Evolutionary conservation across 2,329 filamentous ascomycete species (phyloP), one percentile per base, ranked within the genome.

Genomic region (Aspergillus ibericus): DNA sequence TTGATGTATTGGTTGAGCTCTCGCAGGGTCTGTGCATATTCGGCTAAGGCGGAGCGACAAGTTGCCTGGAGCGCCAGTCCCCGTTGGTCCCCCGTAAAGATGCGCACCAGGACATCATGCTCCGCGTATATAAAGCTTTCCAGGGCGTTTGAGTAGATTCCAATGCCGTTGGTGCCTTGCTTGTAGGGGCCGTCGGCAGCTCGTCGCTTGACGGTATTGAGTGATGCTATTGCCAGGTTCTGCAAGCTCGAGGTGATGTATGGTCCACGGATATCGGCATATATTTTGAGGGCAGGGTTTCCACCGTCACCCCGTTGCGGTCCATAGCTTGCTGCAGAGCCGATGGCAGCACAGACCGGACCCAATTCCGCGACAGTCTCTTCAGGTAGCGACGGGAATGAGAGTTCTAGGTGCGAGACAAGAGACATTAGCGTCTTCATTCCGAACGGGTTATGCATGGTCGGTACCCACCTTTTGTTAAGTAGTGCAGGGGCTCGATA

Each of bases 1-100:
- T 93, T 92, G 75, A 98, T 92, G 70, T 97, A 93, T 51, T 85
- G 83, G 73, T 98, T 97, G 32, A 99, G 82, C 69, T 98, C 93
- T 27, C 90, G 86, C 55, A 98, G 77, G 0, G 95, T 97, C 66
- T 91, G 88, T 5, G 89, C 87, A 66, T 98, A 89, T 68, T 96
- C 92, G 7, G 87, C 83, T 60, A 99, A 81, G 12, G 93, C 85
- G 34, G 85, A 81, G 68, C 92, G 88, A 71, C 91, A 95, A 1
- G 93, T 93, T 15, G 87, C 82, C 67, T 90, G 88, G 66, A 96
- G 89, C 8, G 95, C 87, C 32, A 86, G 80, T 0, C 88, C 88
- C 88, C 92, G 96, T 70, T 96, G 91, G 57, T 95, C 91, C 8
- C 90, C 85, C 25, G 87, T 84, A 72, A 98, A 99, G 58, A 99